Evolutionary conservation across 805 yeast species (phyloP), one percentile per base, ranked within the genome.

Genomic region (Cyberlindnera lachancei): DNA sequence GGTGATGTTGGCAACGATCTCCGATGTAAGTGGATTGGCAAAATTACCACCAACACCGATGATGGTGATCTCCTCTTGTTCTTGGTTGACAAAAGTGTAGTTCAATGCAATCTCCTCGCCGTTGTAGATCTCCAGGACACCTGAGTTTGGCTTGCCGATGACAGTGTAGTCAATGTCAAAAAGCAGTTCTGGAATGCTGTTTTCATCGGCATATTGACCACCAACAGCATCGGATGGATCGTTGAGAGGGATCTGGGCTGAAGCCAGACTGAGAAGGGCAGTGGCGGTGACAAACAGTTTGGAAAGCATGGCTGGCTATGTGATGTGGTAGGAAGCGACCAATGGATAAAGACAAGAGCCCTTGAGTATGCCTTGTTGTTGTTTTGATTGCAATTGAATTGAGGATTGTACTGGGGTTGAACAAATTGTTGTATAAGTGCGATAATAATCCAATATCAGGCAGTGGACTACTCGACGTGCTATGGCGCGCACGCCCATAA

Each of bases 21-120:
- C 67, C 37, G 76, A 72, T 31, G 69, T 65, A 38, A 58, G 59
- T 17, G 82, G 75, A 37, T 75, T 66, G 35, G 68, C 60, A 56
- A 82, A 66, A 33, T 66, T 49, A 34, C 92, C 92, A 33, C 84
- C 80, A 35, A 79, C 73, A 37, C 86, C 92, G 29, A 75, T 70
- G 34, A 83, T 56, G 15, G 69, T 60, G 25, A 71, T 62, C 5
- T 64, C 65, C 12, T 50, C 56, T 6, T 68, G 70, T 42, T 78
- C 82, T 23, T 65, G 57, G 50, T 79, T 79, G 30, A 53, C 46
- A 38, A 79, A 65, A 7, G 64, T 56, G 53, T 76, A 79, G 15
- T 55, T 56, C 34, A 82, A 50, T 3, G 73, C 56, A 23, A 73
- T 55, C 18, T 64, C 59, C 23, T 80, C 79, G 20, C 79, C 79